These are phyloP conservation scores for Pichia paraexigua DNA, from an alignment of 805 yeast genomes.

Conservation along the genomic window DNA sequence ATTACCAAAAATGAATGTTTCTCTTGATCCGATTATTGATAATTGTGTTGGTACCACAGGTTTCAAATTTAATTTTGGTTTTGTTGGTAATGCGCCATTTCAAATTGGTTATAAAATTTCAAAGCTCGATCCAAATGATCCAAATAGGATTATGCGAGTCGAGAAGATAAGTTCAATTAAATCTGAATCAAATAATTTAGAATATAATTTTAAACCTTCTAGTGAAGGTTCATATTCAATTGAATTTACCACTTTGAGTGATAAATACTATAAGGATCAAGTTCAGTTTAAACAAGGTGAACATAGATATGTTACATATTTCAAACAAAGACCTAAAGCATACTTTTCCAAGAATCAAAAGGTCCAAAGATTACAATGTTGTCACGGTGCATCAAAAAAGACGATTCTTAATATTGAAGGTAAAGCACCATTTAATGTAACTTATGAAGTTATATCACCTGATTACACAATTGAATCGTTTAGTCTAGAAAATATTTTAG, in stretches of 20 bases:
- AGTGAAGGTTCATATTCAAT: constrained; percentile 77
- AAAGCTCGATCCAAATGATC: constrained; percentile 36
- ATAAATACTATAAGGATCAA: constrained; percentile 44
- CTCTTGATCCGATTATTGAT: constrained; percentile 61
- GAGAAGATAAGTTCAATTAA: constrained; percentile 24
- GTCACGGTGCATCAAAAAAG: constrained; percentile 28
- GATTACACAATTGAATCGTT: constrained; percentile 37
- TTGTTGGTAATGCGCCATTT: constrained; percentile 81
- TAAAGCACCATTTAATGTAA: constrained; percentile 65
- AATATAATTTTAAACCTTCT: constrained; percentile 66
- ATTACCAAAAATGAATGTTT: constrained; percentile 34
- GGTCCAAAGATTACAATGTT: constrained; percentile 18
- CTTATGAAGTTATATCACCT: constrained; percentile 60
- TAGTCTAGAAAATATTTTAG: constrained; percentile 33
- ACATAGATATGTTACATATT: constrained; percentile 57
- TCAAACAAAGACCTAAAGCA: constrained; percentile 62
- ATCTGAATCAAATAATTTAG: constrained; percentile 25
- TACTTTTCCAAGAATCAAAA: constrained; percentile 23
- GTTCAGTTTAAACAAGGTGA: constrained; percentile 29
- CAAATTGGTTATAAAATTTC: constrained; percentile 54
- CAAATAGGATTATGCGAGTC: constrained; percentile 16
- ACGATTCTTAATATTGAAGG: constrained; percentile 66
- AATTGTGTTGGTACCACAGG: constrained; percentile 93
- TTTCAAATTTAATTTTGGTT: constrained; percentile 54
- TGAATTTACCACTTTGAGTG: constrained; percentile 56